These are phyloP conservation scores for Sordariomycetes sp. DNA, from an alignment of 2,329 filamentous ascomycete species.

Conservation along the genomic window DNA sequence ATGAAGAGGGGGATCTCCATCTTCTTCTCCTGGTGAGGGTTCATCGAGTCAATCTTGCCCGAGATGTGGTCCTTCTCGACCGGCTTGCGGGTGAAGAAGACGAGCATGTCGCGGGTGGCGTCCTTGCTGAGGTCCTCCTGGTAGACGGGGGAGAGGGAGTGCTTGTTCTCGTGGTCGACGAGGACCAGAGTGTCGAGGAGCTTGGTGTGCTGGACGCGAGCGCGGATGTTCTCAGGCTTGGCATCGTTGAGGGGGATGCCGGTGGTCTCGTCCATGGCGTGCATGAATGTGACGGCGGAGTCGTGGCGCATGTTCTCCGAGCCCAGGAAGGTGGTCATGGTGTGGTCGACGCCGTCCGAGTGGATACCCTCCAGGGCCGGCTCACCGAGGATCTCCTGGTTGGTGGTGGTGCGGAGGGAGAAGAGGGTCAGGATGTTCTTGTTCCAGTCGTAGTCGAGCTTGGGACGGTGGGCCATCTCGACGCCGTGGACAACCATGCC, in stretches of 20 bases:
- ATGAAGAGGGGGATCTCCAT: constrained; percentile 16
- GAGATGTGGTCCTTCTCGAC: constrained; percentile 12
- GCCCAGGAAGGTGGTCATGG: constrained; percentile 19
- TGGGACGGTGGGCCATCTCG: constrained; percentile 9
- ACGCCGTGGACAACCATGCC: constrained; percentile 15
- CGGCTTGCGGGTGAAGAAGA: constrained; percentile 18
- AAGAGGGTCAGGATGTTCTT: constrained; percentile 18
- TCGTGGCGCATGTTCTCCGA: constrained; percentile 16
- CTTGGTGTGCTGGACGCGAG: constrained; percentile 13
- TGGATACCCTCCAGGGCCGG: constrained; percentile 21
- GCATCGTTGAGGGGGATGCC: constrained; percentile 12
- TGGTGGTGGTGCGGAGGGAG: constrained; percentile 18
- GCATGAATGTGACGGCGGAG: constrained; percentile 19
- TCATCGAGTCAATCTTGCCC: constrained; percentile 13
- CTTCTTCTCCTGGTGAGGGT: constrained; percentile 12
- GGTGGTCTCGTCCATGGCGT: constrained; percentile 15
- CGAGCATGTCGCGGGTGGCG: constrained; percentile 17
- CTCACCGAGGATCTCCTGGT: constrained; percentile 15
- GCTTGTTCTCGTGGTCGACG: background rate
- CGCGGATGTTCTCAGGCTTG: constrained; percentile 10
- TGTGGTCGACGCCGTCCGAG: constrained; percentile 20
- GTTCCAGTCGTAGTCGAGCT: constrained; percentile 15
- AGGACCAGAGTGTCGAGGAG: constrained; percentile 12
- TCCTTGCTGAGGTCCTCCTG: constrained; percentile 1
- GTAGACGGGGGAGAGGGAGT: constrained; percentile 1